A percentile compares a stretch with the other conserved stretches of the same genome.
Conservation (phyloP, 164 flowering plant genomes). For the Platanus orientalis region DNA sequence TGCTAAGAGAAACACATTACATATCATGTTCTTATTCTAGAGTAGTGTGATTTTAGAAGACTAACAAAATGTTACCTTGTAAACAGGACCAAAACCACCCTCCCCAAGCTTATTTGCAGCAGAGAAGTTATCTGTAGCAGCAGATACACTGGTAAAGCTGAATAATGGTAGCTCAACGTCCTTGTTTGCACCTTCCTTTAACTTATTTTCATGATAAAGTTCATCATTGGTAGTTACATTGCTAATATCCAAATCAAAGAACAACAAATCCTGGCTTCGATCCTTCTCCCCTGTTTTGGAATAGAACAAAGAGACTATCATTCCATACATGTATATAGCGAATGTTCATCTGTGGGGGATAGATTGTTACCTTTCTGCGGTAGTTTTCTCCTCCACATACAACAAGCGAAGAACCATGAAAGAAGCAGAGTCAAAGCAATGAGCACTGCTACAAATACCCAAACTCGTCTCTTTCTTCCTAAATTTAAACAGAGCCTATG, state of each 20-base stretch:
- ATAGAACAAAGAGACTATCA: neutral
- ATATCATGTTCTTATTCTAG: neutral
- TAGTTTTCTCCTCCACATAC: neutral
- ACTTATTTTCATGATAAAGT: neutral
- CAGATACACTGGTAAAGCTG: constrained; percentile 4
- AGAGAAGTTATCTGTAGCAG: constrained; percentile 15
- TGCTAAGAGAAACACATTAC: too few relatives aligned
- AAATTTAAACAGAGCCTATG: neutral
- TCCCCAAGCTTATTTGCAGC: constrained; percentile 8
- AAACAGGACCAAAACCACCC: too few relatives aligned
- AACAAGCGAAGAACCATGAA: neutral
- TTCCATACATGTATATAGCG: too few relatives aligned
- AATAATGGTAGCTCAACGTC: constrained; percentile 4
- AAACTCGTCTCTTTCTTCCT: neutral
- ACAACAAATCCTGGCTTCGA: neutral
- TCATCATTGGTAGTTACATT: neutral
- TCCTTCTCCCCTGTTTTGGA: neutral
- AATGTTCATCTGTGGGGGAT: too few relatives aligned
- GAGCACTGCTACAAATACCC: neutral
- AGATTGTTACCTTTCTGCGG: constrained; percentile 6
- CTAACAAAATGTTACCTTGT: constrained; percentile 18
- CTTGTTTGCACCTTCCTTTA: neutral
- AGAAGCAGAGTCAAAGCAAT: neutral
- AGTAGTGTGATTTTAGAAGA: constrained; percentile 10
- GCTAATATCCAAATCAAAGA: neutral